Percentiles rank a stretch among this genome's conserved stretches.
Evolutionary conservation across 1,284 basidiomycete genomes (phyloP).

Genomic region (Irpex rosettiformis): DNA sequence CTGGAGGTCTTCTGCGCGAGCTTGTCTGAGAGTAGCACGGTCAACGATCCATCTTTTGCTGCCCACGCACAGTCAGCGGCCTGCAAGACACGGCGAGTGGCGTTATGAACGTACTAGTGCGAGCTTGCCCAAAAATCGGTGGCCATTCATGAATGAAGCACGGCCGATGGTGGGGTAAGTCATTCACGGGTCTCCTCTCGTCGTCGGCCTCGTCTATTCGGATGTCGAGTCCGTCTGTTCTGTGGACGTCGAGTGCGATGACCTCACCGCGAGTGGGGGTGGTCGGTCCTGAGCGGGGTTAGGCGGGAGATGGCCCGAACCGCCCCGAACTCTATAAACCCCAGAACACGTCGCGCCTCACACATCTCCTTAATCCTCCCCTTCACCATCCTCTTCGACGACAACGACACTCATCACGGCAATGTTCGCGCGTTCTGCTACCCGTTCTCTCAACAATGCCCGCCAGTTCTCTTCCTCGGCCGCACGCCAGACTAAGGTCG

Average conservation of each 20-base stretch:
- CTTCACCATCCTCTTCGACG: neutral
- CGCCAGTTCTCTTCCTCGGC: slow-evolving; percentile 81
- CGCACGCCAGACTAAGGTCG: slow-evolving; percentile 75
- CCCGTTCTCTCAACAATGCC: slow-evolving; percentile 44
- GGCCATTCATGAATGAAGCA: slow-evolving; percentile 44
- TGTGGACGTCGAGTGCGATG: neutral
- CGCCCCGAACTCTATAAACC: slow-evolving; percentile 18
- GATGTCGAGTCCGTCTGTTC: neutral
- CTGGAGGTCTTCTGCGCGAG: slow-evolving; percentile 72
- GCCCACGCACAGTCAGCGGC: slow-evolving; percentile 6
- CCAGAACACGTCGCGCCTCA: slow-evolving; percentile 15
- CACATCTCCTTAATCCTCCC: slow-evolving; percentile 3
- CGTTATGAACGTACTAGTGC: slow-evolving; percentile 54
- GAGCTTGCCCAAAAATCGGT: slow-evolving; percentile 76
- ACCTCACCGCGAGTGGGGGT: too few species aligned
- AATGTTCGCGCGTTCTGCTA: slow-evolving; percentile 58
- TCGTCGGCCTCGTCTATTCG: neutral
- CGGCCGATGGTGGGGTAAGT: neutral
- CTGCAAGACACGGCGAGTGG: neutral
- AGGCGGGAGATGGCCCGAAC: slow-evolving; percentile 15
- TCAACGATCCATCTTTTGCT: slow-evolving; percentile 90
- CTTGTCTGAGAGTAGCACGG: slow-evolving; percentile 65
- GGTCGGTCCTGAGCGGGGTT: neutral
- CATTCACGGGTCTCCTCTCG: neutral
- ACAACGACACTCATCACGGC: neutral